Conservation (phyloP, 192 early-diverging fungal species). For the Chytriomyces hyalinus region DNA sequence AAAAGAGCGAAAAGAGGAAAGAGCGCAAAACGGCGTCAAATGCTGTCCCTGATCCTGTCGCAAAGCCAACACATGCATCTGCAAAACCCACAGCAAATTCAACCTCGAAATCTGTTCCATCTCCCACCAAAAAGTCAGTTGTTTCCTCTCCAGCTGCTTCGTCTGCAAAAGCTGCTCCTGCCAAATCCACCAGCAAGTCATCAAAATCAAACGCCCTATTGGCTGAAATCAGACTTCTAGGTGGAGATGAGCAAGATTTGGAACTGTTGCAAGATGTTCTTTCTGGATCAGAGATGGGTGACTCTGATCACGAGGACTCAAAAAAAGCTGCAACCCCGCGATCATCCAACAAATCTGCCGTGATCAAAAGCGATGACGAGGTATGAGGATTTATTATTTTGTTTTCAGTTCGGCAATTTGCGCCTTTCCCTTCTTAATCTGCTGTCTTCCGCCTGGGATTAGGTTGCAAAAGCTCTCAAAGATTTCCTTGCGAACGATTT, state of each 20-base stretch:
- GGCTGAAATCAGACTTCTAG: slow-evolving; percentile 69
- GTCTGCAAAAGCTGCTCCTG: too few species aligned
- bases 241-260: slow-evolving; percentile 63
- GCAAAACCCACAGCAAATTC: too few species aligned
- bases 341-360: slow-evolving; percentile 32
- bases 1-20: slow-evolving; percentile 4
- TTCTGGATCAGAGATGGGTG: slow-evolving; percentile 51
- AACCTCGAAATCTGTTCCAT: too few species aligned
- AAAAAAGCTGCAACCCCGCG: slow-evolving; percentile 34
- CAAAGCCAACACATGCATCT: too few species aligned
- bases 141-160: too few species aligned
- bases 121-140: too few species aligned
- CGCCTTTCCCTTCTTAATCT: slow-evolving; percentile 1
- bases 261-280: slow-evolving; percentile 61
- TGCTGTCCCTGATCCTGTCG: background rate
- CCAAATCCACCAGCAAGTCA: background rate
- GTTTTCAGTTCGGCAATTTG: background rate
- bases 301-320: slow-evolving; percentile 25
- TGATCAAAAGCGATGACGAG: slow-evolving; percentile 29
- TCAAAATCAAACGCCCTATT: slow-evolving; percentile 42
- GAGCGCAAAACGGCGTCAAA: background rate
- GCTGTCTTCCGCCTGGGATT: background rate
- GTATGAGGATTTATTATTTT: background rate
- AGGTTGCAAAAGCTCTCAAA: slow-evolving; percentile 38
- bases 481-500: slow-evolving; percentile 42